phyloP scores from a whole-genome alignment of 257 asterid species.

The Scutellaria barbata region DNA sequence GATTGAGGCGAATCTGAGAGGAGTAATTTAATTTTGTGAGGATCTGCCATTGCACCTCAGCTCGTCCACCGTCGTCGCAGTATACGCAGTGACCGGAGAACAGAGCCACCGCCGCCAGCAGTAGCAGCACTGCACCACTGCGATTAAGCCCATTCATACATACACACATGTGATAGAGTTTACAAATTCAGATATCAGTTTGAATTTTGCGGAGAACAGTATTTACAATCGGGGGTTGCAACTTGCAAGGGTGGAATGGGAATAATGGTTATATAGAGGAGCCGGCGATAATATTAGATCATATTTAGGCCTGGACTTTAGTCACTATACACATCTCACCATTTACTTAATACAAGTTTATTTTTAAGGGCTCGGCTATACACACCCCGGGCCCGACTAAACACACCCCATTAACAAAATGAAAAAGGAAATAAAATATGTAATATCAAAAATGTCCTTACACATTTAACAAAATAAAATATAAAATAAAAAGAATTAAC shows the following conservation, averaged over 20 bases:
- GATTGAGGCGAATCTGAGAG: conserved; percentile 73
- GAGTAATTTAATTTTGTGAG: conserved; percentile 65
- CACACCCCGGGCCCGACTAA: too few species aligned
- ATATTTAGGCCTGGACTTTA: too few species aligned
- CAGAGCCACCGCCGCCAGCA: conserved; percentile 44
- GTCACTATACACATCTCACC: too few species aligned
- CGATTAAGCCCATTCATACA: conserved; percentile 33
- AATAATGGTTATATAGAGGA: neutral
- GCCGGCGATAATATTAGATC: neutral
- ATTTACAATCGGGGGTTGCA: conserved; percentile 9
- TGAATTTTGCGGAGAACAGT: neutral
- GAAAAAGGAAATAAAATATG: too few species aligned
- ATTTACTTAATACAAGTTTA: too few species aligned
- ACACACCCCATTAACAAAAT: too few species aligned
- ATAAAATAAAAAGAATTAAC: too few species aligned
- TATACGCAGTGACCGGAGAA: conserved; percentile 35
- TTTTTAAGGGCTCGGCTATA: too few species aligned
- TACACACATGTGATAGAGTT: conserved; percentile 12
- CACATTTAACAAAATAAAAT: too few species aligned
- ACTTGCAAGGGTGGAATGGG: neutral
- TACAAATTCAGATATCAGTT: conserved; percentile 15
- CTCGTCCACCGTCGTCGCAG: conserved; percentile 40
- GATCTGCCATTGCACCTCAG: conserved; percentile 65
- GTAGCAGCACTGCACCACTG: conserved; percentile 33
- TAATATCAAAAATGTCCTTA: too few species aligned